These are phyloP conservation scores for Orbilia javanica DNA, from an alignment of 2,329 filamentous ascomycete genomes.

Conservation along the genomic window DNA sequence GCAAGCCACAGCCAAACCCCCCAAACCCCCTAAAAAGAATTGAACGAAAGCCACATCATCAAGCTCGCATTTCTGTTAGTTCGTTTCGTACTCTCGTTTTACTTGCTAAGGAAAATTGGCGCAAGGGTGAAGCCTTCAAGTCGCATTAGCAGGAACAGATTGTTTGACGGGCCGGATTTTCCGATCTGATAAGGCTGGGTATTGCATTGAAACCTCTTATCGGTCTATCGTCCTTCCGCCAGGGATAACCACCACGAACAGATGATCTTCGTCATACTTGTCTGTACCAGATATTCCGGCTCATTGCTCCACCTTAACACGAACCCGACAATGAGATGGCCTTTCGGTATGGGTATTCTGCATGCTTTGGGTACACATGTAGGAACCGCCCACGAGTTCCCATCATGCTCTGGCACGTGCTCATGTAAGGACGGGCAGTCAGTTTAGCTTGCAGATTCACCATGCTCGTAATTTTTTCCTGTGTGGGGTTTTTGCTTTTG, in stretches of 20 bases:
- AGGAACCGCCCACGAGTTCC: constrained; percentile 49
- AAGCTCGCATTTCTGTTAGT: constrained; percentile 9
- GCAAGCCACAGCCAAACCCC: constrained; percentile 33
- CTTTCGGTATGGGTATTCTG: constrained; percentile 31
- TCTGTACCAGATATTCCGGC: constrained; percentile 45
- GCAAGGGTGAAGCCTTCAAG: constrained; percentile 49
- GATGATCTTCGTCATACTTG: constrained; percentile 31
- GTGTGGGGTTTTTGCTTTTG: constrained; percentile 51
- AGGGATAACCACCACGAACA: constrained; percentile 42
- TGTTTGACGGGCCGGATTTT: constrained; percentile 58
- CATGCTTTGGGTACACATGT: constrained; percentile 43
- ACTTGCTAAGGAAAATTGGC: constrained; percentile 24
- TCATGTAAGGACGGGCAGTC: constrained; percentile 52
- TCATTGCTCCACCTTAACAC: constrained; percentile 41
- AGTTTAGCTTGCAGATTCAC: constrained; percentile 31
- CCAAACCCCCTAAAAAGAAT: not conserved
- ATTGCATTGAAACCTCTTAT: constrained; percentile 56
- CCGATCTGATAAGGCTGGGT: constrained; percentile 57
- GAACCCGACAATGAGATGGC: constrained; percentile 35
- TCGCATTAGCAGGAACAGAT: constrained; percentile 49
- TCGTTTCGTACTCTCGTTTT: constrained; percentile 20
- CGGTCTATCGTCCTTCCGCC: constrained; percentile 44
- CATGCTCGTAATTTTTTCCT: constrained; percentile 37
- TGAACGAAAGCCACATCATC: constrained; percentile 41
- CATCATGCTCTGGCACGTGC: constrained; percentile 54